These are phyloP conservation scores for Conringia planisiliqua DNA, from an alignment of 345 rosid species.

Conservation along the genomic window DNA sequence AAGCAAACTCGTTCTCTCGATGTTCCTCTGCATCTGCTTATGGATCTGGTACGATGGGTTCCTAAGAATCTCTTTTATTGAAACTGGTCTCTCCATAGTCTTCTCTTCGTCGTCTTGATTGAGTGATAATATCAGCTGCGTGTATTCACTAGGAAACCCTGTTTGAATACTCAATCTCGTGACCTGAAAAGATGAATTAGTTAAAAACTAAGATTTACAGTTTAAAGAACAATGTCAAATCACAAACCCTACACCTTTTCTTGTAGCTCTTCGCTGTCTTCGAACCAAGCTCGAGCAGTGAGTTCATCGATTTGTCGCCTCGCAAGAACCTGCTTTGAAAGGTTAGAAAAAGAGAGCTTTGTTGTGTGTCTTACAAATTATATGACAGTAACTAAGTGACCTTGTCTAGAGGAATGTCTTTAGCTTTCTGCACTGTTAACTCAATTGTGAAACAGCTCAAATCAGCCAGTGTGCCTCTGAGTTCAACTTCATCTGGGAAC, in stretches of 20 bases:
- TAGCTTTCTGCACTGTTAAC: slow-evolving; percentile 56
- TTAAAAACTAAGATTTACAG: not conserved
- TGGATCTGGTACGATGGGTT: slow-evolving; percentile 32
- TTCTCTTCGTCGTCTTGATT: slow-evolving; percentile 35
- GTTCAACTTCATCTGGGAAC: slow-evolving; percentile 55
- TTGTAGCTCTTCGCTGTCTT: slow-evolving; percentile 53
- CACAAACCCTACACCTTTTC: slow-evolving; percentile 52
- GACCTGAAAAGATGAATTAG: slow-evolving; percentile 42
- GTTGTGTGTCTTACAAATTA: not conserved
- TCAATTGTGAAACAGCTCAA: slow-evolving; percentile 44
- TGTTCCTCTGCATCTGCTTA: slow-evolving; percentile 33
- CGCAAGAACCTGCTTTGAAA: slow-evolving; percentile 48
- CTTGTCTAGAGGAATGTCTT: slow-evolving; percentile 59
- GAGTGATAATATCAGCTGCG: slow-evolving; percentile 46
- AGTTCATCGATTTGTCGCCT: slow-evolving; percentile 69
- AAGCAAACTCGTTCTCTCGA: slow-evolving; percentile 32
- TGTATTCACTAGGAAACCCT: slow-evolving; percentile 63
- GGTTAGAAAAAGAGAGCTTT: not conserved
- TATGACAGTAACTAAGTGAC: slow-evolving; percentile 19
- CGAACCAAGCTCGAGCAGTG: slow-evolving; percentile 82
- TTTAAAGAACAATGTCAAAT: not conserved
- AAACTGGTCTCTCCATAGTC: slow-evolving; percentile 36
- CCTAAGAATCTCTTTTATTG: slow-evolving; percentile 30
- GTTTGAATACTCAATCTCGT: slow-evolving; percentile 59
- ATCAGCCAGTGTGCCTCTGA: slow-evolving; percentile 63